These are phyloP conservation scores for Boletus sensibilis DNA, from an alignment of 768 basidiomycete species.

Conservation along the genomic window DNA sequence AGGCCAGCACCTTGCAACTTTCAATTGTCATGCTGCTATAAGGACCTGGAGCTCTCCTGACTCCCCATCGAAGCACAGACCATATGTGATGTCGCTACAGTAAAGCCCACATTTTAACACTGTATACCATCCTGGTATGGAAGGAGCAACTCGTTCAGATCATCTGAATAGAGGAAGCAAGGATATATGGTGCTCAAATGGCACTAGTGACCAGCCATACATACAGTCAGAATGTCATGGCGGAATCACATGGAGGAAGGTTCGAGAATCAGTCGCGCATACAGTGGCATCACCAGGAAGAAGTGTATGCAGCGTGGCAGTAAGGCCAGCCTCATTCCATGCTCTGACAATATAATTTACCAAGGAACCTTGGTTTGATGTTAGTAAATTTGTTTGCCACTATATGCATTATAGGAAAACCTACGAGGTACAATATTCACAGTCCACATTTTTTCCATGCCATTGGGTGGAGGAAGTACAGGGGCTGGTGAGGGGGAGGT, in stretches of 20 bases:
- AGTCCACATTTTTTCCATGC: neutral
- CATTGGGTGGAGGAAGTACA: neutral
- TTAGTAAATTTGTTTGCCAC: no score
- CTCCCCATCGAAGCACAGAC: neutral
- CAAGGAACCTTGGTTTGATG: no score
- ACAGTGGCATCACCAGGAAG: neutral
- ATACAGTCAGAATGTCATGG: neutral
- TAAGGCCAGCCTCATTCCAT: no score
- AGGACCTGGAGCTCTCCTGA: neutral
- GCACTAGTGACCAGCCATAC: neutral
- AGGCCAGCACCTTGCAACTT: no score
- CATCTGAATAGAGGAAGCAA: rapidly evolving
- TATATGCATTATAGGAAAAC: no score
- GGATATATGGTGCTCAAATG: neutral
- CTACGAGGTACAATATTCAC: neutral
- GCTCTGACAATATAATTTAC: no score
- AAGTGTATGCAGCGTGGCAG: neutral
- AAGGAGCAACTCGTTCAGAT: no score
- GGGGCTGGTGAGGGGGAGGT: neutral
- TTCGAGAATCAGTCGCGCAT: neutral
- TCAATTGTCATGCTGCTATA: neutral
- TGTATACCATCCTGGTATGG: neutral
- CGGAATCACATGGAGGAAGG: neutral
- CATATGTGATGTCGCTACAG: neutral
- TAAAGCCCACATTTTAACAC: neutral